Evolutionary conservation across 768 basidiomycete species (phyloP).

Genomic region (Leccinum rimulosum): DNA sequence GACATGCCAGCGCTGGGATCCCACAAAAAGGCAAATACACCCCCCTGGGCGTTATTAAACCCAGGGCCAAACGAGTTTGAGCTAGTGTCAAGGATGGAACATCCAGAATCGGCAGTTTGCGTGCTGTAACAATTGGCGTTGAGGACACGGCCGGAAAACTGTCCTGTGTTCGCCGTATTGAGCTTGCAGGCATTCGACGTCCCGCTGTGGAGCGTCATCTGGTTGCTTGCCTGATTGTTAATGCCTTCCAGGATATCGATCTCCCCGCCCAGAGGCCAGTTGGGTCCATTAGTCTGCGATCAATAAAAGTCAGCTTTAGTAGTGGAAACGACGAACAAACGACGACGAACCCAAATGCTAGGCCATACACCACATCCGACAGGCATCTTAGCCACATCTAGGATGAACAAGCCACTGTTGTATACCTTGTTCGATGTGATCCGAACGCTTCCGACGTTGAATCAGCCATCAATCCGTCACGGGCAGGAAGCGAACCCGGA

Average conservation of each 20-base stretch:
- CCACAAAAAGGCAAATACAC: slow-evolving; percentile 59
- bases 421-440: slow-evolving; percentile 61
- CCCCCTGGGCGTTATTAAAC: slow-evolving; percentile 39
- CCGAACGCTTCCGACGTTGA: slow-evolving; percentile 47
- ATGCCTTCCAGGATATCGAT: slow-evolving; percentile 78
- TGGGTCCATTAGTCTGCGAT: slow-evolving; percentile 42
- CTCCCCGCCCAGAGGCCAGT: slow-evolving; percentile 57
- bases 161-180: slow-evolving; percentile 17
- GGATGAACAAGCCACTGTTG: slow-evolving; percentile 64
- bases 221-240: slow-evolving; percentile 54
- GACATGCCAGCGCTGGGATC: slow-evolving; percentile 45
- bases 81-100: slow-evolving; percentile 42
- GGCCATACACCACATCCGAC: slow-evolving; percentile 62
- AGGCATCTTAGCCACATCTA: slow-evolving; percentile 68
- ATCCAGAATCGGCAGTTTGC: slow-evolving; percentile 43
- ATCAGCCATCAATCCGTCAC: neutral
- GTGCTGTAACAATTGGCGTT: slow-evolving; percentile 39
- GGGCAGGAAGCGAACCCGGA: neutral
- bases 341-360: slow-evolving; percentile 50
- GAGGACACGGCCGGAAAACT: slow-evolving; percentile 26
- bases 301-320: neutral
- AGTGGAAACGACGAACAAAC: neutral
- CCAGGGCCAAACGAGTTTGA: slow-evolving; percentile 38
- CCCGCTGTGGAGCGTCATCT: slow-evolving; percentile 63
- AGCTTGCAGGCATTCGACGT: slow-evolving; percentile 34